These are phyloP conservation scores for Aspergillus tubingensis DNA, from an alignment of 2,329 filamentous ascomycete genomes.

Conservation along the genomic window DNA sequence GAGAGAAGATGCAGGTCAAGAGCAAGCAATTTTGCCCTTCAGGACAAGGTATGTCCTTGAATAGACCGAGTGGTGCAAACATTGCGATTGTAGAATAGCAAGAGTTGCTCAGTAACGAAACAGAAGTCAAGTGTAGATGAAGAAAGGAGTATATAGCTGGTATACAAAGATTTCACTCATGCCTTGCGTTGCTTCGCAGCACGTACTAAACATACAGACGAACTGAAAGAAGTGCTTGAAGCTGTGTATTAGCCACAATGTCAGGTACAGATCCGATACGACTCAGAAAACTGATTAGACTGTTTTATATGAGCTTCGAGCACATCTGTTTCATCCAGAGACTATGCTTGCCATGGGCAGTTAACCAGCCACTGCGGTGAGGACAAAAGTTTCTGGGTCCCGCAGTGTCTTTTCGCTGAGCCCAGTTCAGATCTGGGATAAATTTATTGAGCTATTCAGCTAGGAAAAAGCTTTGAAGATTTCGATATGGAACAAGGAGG, in stretches of 20 bases:
- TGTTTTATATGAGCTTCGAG: background rate
- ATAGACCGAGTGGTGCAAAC: constrained; percentile 59
- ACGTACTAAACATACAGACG: background rate
- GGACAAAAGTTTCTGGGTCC: background rate
- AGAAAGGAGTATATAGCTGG: background rate
- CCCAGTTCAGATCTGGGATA: background rate
- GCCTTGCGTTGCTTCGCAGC: background rate
- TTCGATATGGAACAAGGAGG: background rate
- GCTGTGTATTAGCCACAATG: no score
- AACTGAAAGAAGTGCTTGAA: background rate
- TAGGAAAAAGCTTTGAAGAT: background rate
- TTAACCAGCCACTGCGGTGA: background rate
- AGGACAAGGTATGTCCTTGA: constrained; percentile 57
- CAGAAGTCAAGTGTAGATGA: background rate
- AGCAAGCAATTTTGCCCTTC: constrained; percentile 53
- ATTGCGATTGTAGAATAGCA: constrained; percentile 36
- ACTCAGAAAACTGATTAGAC: background rate
- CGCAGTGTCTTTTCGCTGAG: background rate
- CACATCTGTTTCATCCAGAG: background rate
- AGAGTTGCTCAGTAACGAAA: background rate
- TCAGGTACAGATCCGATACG: background rate
- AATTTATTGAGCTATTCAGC: background rate
- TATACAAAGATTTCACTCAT: background rate
- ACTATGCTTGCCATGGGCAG: background rate
- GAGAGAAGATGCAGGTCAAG: constrained; percentile 61